Evolutionary conservation across 2,329 filamentous ascomycete genomes (phyloP), one percentile per base, ranked within the genome.

Genomic region (Drechmeria coniospora): DNA sequence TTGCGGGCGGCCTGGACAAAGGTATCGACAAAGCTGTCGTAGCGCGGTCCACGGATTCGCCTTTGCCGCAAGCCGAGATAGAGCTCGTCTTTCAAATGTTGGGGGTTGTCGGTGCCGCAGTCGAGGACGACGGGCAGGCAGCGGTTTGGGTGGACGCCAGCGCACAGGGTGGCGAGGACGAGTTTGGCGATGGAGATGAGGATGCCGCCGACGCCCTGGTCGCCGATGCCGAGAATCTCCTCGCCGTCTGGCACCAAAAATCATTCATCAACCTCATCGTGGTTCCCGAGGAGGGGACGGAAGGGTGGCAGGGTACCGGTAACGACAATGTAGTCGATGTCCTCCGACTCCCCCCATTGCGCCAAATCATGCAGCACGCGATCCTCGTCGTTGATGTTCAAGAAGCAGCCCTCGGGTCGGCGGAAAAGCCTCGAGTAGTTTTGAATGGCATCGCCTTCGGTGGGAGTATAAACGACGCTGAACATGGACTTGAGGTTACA

Each of bases 401-500:
- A 51, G 38, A 83, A 92, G 40, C 80, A 83, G 1, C 84, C 84
- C 38, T 87, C 78, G 0, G 83, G 80, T 12, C 69, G 62, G 8
- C 84, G 60, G 43, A 92, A 92, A 0, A 90, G 49, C 0, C 74
- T 58, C 0, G 81, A 90, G 45, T 81, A 92, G 36, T 86, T 79
- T 38, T 81, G 71, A 27, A 92, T 92, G 0, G 84, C 84, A 22
- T 92, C 81, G 7, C 80, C 82, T 53, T 92, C 83, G 0, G 84
- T 92, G 0, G 84, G 84, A 0, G 84, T 92, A 45, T 92, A 93
- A 16, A 92, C 80, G n/a, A 92, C 60, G 22, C 76, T 73, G 44
- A 92, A 86, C 79, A 92, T 90, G 45, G 92, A 82, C 36, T 79
- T 74, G 13, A 92, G 54, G 41, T 92, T 76, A 4, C 79, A 71